Evolutionary conservation across 2,329 filamentous ascomycete genomes (phyloP).

Genomic region (Penicillium sp.): DNA sequence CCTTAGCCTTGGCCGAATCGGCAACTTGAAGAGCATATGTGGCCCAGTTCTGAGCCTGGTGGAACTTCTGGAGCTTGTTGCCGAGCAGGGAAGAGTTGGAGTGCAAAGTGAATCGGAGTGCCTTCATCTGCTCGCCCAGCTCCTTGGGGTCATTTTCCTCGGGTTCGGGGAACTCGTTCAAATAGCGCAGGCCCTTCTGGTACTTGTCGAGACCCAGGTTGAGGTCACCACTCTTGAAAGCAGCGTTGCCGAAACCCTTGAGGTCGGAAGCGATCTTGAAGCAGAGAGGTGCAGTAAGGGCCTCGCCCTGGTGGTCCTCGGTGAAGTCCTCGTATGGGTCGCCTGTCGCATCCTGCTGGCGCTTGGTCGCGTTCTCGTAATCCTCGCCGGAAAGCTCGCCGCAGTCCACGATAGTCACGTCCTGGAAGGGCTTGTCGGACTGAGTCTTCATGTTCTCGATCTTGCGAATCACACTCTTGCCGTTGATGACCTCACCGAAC

Average conservation of each 20-base stretch:
- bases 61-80: conserved; percentile 72
- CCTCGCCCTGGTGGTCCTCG: conserved; percentile 67
- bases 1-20: conserved; percentile 60
- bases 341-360: conserved; percentile 73
- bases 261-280: conserved; percentile 77
- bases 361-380: conserved; percentile 64
- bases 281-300: conserved; percentile 65
- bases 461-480: conserved; percentile 85
- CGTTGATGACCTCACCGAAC: conserved; percentile 88
- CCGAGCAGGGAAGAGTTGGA: conserved; percentile 84
- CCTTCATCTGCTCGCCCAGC: conserved; percentile 63
- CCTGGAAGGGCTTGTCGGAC: conserved; percentile 72
- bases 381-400: conserved; percentile 76
- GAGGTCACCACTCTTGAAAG: conserved; percentile 78
- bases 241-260: conserved; percentile 89
- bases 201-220: conserved; percentile 81
- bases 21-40: conserved; percentile 66
- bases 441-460: conserved; percentile 80
- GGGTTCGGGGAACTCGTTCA: conserved; percentile 76
- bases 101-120: conserved; percentile 80
- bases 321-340: conserved; percentile 96
- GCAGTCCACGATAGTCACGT: conserved; percentile 76
- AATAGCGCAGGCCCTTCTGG: conserved; percentile 84
- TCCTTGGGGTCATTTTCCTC: conserved; percentile 68
- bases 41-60: conserved; percentile 68